Conservation (phyloP, 805 yeast genomes). For the Dipodascopsis uninucleata region DNA sequence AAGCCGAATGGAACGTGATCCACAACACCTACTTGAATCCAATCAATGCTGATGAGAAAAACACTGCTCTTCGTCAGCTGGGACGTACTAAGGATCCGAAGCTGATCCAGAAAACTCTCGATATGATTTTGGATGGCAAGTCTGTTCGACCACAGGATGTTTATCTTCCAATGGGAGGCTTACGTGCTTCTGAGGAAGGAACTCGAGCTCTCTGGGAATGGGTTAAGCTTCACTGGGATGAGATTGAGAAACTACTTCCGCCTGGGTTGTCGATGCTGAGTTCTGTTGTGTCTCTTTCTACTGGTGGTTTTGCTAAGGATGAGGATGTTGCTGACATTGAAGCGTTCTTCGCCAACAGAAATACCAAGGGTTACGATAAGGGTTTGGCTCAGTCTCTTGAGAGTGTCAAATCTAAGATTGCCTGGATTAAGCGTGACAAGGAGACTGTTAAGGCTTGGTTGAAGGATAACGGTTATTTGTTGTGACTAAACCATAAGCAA, state of each 20-base stretch:
- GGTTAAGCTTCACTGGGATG: slow-evolving; percentile 69
- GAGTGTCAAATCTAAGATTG: slow-evolving; percentile 46
- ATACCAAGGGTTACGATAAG: slow-evolving; percentile 57
- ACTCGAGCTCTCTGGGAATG: slow-evolving; percentile 69
- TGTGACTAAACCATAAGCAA: slow-evolving; percentile 12
- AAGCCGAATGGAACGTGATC: slow-evolving; percentile 58
- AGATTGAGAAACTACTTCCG: slow-evolving; percentile 62
- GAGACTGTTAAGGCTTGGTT: slow-evolving; percentile 33
- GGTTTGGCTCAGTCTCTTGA: slow-evolving; percentile 58
- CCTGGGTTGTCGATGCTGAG: slow-evolving; percentile 79
- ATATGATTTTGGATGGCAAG: slow-evolving; percentile 54
- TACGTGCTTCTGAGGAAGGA: slow-evolving; percentile 62
- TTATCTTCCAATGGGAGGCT: slow-evolving; percentile 71
- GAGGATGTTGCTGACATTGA: slow-evolving; percentile 42
- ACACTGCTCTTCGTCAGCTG: slow-evolving; percentile 63
- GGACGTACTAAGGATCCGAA: slow-evolving; percentile 58
- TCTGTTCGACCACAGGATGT: slow-evolving; percentile 65
- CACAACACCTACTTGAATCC: slow-evolving; percentile 60
- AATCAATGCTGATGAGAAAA: slow-evolving; percentile 59
- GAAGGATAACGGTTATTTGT: slow-evolving; percentile 20
- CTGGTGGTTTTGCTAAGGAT: slow-evolving; percentile 57
- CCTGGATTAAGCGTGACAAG: slow-evolving; percentile 47
- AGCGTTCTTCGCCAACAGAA: slow-evolving; percentile 46
- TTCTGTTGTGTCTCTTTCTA: slow-evolving; percentile 59
- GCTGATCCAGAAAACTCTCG: slow-evolving; percentile 54